Base-by-base conservation (phyloP, 495 filamentous ascomycete genomes). In the Platismatia glauca region DNA sequence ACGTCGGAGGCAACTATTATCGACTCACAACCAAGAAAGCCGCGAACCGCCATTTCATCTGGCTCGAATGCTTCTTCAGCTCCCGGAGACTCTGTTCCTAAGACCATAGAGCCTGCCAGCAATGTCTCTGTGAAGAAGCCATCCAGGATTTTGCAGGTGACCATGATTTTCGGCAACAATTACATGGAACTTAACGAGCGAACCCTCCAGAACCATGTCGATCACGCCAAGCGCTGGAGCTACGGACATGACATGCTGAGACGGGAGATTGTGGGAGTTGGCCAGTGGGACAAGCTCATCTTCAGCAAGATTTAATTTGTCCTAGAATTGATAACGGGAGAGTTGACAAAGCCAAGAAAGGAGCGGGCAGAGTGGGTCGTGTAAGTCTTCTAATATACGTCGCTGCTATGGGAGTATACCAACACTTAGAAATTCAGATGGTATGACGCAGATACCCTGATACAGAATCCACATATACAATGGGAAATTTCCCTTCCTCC, bases 401-500 rank as follows among this genome's bases (percentile, higher is more conserved):
- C 24, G 7, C 44, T 48, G 9, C 24, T 24, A 5, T 52, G 27
- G 13, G 24, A 38, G 16, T 41, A 39, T 20, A 16, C 48, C 15
- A 29, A 52, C 22, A 52, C 27, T 22, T 3, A 48, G 43, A 1
- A 29, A 52, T 29, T 24, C 39, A 77, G 76, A 61, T 83, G 80
- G 79, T 72, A 76, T 33, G 81, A 83, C 60, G 71, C 70, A 55
- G 81, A 61, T 55, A 52, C 59, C 37, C 3, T 61, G 34, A 44
- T 43, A 34, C 46, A 55, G 16, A 82, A 84, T 66, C 76, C 75
- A 0, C 69, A 78, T 43, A 73, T 82, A 20, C 75, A 78, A 1
- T 73, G 81, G 34, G 77, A 81, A 50, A 66, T 72, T 39, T 82
- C 83, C 66, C 71, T 82, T 18, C 81, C 81, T 13, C 79, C 81